These are phyloP conservation scores for Macadamia integrifolia DNA, from an alignment of 164 flowering plant species.

Conservation along the genomic window DNA sequence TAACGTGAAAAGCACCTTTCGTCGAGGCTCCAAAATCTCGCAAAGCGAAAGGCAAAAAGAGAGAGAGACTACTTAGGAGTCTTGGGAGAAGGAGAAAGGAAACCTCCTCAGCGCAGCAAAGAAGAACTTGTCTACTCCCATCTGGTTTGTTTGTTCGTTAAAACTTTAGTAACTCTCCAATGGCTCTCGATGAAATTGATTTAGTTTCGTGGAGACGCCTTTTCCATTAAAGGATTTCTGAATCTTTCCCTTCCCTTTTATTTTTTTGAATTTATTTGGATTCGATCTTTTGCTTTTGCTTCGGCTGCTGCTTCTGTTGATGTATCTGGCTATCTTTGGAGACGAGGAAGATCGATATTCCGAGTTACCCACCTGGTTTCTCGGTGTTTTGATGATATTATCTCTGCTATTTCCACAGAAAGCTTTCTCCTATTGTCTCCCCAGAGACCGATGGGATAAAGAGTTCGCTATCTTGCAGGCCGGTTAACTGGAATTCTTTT, in stretches of 20 bases:
- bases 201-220: too few species aligned
- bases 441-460: conserved; percentile 82
- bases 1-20: too few species aligned
- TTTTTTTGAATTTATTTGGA: background rate
- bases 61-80: background rate
- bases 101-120: background rate
- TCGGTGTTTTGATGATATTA: conserved; percentile 44
- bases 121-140: background rate
- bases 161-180: background rate
- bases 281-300: background rate
- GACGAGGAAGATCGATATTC: conserved; percentile 34
- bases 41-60: too few species aligned
- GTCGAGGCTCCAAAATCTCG: too few species aligned
- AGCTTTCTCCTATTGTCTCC: conserved; percentile 38
- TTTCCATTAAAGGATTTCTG: conserved; percentile 10
- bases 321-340: conserved; percentile 35
- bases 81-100: background rate
- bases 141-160: background rate
- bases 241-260: background rate
- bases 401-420: conserved; percentile 24
- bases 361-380: conserved; percentile 31
- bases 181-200: too few species aligned
- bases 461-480: conserved; percentile 57
- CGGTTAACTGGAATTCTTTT: conserved; percentile 31
- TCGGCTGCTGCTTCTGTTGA: conserved; percentile 22